Evolutionary conservation across 169 alveolate genomes (phyloP).

Genomic region (Cryptosporidium ryanae): DNA sequence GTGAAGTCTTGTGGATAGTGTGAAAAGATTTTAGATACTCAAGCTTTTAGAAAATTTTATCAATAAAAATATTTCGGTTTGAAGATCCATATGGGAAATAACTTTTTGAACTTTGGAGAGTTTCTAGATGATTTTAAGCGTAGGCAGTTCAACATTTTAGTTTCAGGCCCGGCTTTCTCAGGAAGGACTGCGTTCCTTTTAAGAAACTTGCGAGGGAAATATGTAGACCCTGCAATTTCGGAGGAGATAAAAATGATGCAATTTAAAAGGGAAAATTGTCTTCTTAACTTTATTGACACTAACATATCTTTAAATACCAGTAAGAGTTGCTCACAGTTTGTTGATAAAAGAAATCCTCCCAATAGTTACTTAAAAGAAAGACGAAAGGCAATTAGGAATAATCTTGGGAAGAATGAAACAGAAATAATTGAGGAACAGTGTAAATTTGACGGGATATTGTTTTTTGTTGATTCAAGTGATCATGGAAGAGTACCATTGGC

Average conservation of each 20-base stretch:
- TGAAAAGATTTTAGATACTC: conserved; percentile 30
- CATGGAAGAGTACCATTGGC: conserved; percentile 68
- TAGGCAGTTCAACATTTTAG: conserved; percentile 25
- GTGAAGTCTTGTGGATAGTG: conserved; percentile 5
- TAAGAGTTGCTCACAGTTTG: neutral
- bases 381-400: neutral
- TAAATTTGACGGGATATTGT: conserved; percentile 48
- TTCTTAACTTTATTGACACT: conserved; percentile 13
- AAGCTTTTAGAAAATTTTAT: conserved; percentile 20
- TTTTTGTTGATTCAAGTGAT: conserved; percentile 69
- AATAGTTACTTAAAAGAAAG: neutral
- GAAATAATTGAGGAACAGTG: neutral
- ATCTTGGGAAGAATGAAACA: neutral
- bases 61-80: conserved; percentile 22
- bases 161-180: conserved; percentile 71
- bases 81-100: conserved; percentile 1
- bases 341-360: neutral
- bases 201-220: conserved; percentile 45
- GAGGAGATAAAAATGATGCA: neutral
- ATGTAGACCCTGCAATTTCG: conserved; percentile 24
- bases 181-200: conserved; percentile 55
- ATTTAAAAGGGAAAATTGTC: conserved; percentile 18
- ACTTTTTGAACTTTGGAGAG: neutral
- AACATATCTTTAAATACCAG: neutral
- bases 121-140: conserved; percentile 15